Base-by-base conservation (phyloP, 2,329 filamentous ascomycete species). In the Fusarium clavum region DNA sequence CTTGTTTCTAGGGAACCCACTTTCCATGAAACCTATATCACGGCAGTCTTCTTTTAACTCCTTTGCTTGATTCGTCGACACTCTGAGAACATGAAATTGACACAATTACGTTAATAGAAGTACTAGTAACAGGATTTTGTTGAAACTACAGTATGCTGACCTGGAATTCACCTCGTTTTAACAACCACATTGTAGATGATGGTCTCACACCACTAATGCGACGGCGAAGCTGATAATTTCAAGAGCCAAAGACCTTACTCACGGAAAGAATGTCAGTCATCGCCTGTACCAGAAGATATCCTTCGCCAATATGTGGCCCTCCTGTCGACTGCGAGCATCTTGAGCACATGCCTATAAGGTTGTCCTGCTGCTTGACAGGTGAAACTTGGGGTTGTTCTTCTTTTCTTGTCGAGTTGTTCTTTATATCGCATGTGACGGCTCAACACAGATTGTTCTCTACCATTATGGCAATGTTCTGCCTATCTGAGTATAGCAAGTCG, bases 21-120 rank as follows among this genome's bases (percentile, higher is more conserved):
- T 58, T 44, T 60, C 45, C 34, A 57, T 47, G 40, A 18, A 45
- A 61, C 55, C 45, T 27, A 25, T 43, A 52, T 11, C 6, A 41
- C n/a, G 55, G 63, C 24, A 66, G 6, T 51, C 51, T n/a, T n/a
- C 8, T 46, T 18, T 46, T 29, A 29, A 29, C 25, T 14, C 18
- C 3, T 29, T 27, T 13, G 10, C 44, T 14, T 29, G 34, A 5
- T 38, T 38, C 5, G 6, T 38, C 9, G 34, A 38, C 34, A n/a
- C 16, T 11, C 1, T 38, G 9, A 38, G 9, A 38, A 38, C 5
- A 38, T 38, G 9, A 10, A 6, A 38, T 6, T 7, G 9, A 38
- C 9, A 6, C 9, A n/a, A 38, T n/a, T n/a, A 11, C 34, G 16
- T 38, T 2, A 34, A 34, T 34, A 38, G 16, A 38, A 38, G 32